These are phyloP conservation scores for Phytophthora foliorum DNA, from an alignment of 352 stramenopile species.

Conservation along the genomic window DNA sequence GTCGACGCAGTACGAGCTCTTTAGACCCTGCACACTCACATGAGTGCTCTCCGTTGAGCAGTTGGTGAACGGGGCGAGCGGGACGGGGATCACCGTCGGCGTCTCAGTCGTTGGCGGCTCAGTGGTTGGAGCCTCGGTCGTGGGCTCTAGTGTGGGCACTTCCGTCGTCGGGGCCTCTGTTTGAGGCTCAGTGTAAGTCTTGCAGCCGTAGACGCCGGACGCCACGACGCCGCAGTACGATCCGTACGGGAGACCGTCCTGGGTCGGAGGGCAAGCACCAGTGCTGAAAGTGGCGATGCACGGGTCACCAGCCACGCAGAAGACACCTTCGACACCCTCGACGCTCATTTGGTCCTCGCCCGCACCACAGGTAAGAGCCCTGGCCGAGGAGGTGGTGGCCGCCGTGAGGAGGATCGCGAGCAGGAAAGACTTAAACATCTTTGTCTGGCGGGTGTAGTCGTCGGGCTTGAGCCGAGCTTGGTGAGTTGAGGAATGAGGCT, in stretches of 20 bases:
- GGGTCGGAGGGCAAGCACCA: constrained; percentile 30
- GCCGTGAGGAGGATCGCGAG: constrained; percentile 36
- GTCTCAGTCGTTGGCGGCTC: neutral
- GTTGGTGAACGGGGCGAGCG: constrained; percentile 8
- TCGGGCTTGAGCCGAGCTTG: constrained; percentile 13
- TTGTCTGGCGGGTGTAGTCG: constrained; percentile 6
- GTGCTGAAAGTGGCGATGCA: constrained; percentile 40
- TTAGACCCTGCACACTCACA: constrained; percentile 49
- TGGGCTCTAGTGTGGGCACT: constrained; percentile 1
- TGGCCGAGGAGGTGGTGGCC: constrained; percentile 16
- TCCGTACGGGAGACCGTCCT: constrained; percentile 39
- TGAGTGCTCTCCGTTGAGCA: constrained; percentile 18
- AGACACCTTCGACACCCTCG: constrained; percentile 39
- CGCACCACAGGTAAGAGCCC: constrained; percentile 19
- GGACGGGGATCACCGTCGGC: constrained; percentile 11
- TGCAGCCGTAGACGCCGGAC: constrained; percentile 50
- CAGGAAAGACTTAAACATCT: constrained; percentile 42
- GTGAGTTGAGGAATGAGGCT: constrained; percentile 29
- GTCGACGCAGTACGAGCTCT: constrained; percentile 55
- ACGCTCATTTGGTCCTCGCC: constrained; percentile 47
- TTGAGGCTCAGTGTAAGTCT: constrained; percentile 16
- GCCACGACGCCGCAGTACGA: constrained; percentile 49
- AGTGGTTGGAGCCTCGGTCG: neutral
- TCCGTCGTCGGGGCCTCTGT: constrained; percentile 6
- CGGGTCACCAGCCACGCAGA: constrained; percentile 34